These are phyloP conservation scores for Penicillium fuscoglaucum DNA, from an alignment of 2,329 filamentous ascomycete species.

Conservation along the genomic window DNA sequence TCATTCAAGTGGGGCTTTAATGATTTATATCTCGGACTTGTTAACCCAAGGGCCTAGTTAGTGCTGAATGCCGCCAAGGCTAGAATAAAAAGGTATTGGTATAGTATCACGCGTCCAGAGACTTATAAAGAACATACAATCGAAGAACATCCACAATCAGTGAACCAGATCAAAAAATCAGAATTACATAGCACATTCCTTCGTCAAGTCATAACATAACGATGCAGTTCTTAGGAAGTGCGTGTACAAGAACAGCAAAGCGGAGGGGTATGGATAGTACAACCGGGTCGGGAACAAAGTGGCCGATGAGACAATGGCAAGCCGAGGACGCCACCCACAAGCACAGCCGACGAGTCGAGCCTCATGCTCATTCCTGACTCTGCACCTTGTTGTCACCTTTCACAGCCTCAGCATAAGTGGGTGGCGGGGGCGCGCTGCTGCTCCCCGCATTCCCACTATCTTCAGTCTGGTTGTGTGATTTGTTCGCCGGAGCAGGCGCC, in stretches of 20 bases:
- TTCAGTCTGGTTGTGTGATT: constrained; percentile 25
- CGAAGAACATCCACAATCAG: neutral
- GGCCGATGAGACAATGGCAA: neutral
- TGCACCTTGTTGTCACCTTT: constrained; percentile 91
- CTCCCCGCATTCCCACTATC: constrained; percentile 24
- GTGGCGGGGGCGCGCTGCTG: constrained; percentile 55
- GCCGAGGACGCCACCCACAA: neutral
- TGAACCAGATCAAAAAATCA: constrained; percentile 6
- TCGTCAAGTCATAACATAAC: constrained; percentile 24
- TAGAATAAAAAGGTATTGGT: neutral
- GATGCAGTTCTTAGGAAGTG: constrained; percentile 6
- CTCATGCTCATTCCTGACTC: constrained; percentile 53
- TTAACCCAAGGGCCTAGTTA: neutral
- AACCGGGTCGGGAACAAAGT: neutral
- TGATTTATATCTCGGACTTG: neutral
- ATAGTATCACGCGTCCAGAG: neutral
- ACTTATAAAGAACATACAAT: neutral
- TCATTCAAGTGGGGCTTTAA: neutral
- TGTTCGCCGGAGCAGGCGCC: constrained; percentile 19
- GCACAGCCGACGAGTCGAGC: neutral
- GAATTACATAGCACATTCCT: constrained; percentile 23
- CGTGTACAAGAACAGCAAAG: constrained; percentile 1
- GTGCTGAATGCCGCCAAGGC: neutral
- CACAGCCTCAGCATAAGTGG: constrained; percentile 87
- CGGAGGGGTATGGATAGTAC: constrained; percentile 1